These are phyloP conservation scores for Suillus paluster DNA, from an alignment of 768 basidiomycete species.

Conservation along the genomic window DNA sequence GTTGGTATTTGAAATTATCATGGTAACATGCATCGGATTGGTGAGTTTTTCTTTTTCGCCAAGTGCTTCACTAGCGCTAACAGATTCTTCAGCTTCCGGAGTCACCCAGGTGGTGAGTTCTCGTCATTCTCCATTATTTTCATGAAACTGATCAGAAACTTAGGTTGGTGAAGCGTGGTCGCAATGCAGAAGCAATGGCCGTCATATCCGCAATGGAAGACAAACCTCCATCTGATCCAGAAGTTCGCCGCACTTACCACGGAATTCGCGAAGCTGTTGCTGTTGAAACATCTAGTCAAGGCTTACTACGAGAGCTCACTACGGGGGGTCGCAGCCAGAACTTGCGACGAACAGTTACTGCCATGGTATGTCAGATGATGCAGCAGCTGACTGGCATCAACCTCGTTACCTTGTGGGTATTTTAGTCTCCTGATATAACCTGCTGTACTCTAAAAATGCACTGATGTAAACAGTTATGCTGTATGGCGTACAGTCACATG, in stretches of 20 bases:
- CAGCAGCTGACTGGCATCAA: constrained; percentile 39
- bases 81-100: constrained; percentile 34
- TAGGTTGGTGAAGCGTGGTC: constrained; percentile 45
- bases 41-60: constrained; percentile 22
- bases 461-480: constrained; percentile 13
- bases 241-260: constrained; percentile 39
- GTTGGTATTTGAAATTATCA: constrained; percentile 41
- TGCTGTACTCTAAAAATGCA: neutral
- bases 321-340: constrained; percentile 45
- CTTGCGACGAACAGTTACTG: constrained; percentile 33
- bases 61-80: neutral
- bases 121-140: neutral
- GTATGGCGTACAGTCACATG: constrained; percentile 1
- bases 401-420: constrained; percentile 30
- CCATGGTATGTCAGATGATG: constrained; percentile 28
- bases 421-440: neutral
- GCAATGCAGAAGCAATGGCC: constrained; percentile 42
- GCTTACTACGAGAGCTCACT: constrained; percentile 40
- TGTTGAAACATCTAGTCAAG: constrained; percentile 27
- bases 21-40: constrained; percentile 39
- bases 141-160: neutral
- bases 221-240: constrained; percentile 35
- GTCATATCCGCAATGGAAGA: constrained; percentile 47
- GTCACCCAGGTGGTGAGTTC: constrained; percentile 36
- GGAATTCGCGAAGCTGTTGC: constrained; percentile 43